Base-by-base conservation (phyloP, 768 basidiomycete species). In the Sarcodon aspratus region DNA sequence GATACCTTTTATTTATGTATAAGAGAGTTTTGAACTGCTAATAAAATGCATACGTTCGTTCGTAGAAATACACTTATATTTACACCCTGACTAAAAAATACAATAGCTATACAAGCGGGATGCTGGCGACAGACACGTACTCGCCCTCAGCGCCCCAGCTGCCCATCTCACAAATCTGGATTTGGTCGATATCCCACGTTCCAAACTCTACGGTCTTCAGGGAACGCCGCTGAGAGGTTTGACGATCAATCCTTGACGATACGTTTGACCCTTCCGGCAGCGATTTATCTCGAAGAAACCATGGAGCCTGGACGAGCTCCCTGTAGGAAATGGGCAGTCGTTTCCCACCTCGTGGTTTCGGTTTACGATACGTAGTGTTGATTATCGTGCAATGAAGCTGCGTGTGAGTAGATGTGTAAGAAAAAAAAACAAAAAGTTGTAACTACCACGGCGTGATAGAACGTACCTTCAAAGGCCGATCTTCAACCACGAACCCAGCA, bases 141-240 rank as follows among this genome's bases (percentile, higher is more conserved):
- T 78, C 80, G 11, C 77, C 80, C 51, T 80, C 70, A 0, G 67
- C 68, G 0, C 77, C 81, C 54, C 71, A 71, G 54, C 82, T 83
- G 0, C 84, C 81, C 84, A 86, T 84, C 40, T 71, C 66, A 66
- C 82, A 86, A 33, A 86, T 66, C 58, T 85, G 77, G 9, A 85
- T 62, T 53, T 79, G 75, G 33, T 70, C 60, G 7, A 83, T 72
- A 1, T 56, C 45, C 68, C 76, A 83, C 1, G 63, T 55, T 0
- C 84, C 83, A 17, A 85, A 67, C 34, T 76, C 54, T 18, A 79
- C 68, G 4, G 21, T 27, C 21, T 50, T 46, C 40, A 65, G 57
- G 13, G 60, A 68, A 36, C 54, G 49, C 43, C 52, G 38, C 13
- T 31, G 36, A 27, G 21, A 27, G 21, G 21, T 27, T 27, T 2